Evolutionary conservation across 306 rosid species (phyloP).

Genomic region (Potentilla sterilis): DNA sequence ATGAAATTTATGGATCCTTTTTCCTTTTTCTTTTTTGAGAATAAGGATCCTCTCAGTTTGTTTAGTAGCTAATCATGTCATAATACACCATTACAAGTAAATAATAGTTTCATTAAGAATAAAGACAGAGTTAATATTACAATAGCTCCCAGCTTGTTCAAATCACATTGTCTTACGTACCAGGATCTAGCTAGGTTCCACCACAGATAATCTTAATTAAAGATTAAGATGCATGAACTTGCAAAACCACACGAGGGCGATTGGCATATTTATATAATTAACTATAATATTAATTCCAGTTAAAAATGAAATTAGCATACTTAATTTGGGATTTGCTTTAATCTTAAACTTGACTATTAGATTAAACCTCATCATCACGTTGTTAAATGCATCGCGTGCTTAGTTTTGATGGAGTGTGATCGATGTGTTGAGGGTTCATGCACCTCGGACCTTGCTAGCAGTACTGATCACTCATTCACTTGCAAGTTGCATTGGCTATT

Average conservation of each 20-base stretch:
- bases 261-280: not conserved
- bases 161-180: not conserved
- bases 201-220: not conserved
- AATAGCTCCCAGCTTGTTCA: not conserved
- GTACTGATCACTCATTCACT: not conserved
- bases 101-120: not conserved
- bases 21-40: not conserved
- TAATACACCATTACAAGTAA: not conserved
- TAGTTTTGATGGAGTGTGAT: not conserved
- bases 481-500: not conserved
- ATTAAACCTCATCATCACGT: not conserved
- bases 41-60: not conserved
- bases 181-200: not conserved
- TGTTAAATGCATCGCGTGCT: not conserved
- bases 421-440: constrained; percentile 4
- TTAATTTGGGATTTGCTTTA: not conserved
- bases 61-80: not conserved
- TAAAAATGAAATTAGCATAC: not conserved
- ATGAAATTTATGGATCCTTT: too few species aligned
- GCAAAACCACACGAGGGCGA: constrained; percentile 7
- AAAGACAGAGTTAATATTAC: not conserved
- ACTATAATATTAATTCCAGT: not conserved
- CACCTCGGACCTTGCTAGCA: not conserved
- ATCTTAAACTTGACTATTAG: not conserved
- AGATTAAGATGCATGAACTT: constrained; percentile 2